Conservation (phyloP, 352 stramenopile species). For the Thraustotheca clavata region DNA sequence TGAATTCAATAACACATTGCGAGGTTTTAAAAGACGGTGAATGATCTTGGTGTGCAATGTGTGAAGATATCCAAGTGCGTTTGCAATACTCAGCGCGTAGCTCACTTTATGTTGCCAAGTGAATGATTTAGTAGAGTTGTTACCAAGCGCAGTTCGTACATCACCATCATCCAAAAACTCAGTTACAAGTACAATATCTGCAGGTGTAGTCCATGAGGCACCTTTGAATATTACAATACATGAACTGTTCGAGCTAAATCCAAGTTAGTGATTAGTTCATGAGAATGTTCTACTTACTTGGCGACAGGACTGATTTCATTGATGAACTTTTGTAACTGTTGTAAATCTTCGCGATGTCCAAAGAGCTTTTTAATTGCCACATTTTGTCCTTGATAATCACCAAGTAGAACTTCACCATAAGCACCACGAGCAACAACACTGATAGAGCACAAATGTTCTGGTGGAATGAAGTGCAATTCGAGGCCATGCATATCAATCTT, state of each 20-base stretch:
- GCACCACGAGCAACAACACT: too few species aligned
- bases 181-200: conserved; percentile 13
- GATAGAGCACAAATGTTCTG: too few species aligned
- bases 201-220: background rate
- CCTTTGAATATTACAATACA: conserved; percentile 17
- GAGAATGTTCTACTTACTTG: too few species aligned
- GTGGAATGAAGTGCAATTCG: too few species aligned
- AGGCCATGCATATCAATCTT: too few species aligned
- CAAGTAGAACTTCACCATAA: too few species aligned
- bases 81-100: background rate
- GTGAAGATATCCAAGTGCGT: conserved; percentile 10
- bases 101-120: conserved; percentile 12
- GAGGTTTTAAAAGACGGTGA: conserved; percentile 8
- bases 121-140: background rate
- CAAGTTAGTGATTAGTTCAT: too few species aligned
- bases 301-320: too few species aligned
- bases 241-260: background rate
- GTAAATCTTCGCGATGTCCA: too few species aligned
- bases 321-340: too few species aligned
- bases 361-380: too few species aligned
- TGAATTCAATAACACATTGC: conserved; percentile 7
- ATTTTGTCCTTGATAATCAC: too few species aligned
- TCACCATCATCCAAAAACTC: conserved; percentile 22
- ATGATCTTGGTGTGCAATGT: background rate
- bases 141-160: background rate